A percentile compares a stretch with the other conserved stretches of the same genome.
These are phyloP conservation scores for Centella asiatica DNA, from an alignment of 129 eudicot species.

Conservation along the genomic window DNA sequence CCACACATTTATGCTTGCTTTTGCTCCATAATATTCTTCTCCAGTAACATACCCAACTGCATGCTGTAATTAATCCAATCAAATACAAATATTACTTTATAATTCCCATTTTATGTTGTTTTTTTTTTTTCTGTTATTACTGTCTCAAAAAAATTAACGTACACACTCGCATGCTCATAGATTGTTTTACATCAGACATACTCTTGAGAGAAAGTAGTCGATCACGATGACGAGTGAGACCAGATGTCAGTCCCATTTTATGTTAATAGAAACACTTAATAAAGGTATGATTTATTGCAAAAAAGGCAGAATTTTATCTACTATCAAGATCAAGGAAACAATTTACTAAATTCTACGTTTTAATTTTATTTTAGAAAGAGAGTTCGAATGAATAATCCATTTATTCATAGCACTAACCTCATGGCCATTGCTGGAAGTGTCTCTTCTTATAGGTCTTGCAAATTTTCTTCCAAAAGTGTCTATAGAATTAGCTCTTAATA, in stretches of 20 bases:
- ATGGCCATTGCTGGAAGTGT: slow-evolving; percentile 63
- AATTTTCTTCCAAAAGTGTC: slow-evolving; percentile 57
- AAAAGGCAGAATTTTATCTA: too few species aligned
- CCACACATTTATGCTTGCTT: slow-evolving; percentile 97
- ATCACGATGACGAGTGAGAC: too few species aligned
- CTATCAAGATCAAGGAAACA: neutral
- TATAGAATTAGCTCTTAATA: slow-evolving; percentile 62
- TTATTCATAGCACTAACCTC: slow-evolving; percentile 47
- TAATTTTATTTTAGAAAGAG: neutral
- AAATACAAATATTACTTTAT: neutral
- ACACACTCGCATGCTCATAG: too few species aligned
- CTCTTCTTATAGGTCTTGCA: slow-evolving; percentile 45
- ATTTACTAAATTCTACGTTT: too few species aligned
- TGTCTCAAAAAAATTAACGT: too few species aligned
- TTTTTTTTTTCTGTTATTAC: too few species aligned
- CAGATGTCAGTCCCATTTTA: too few species aligned
- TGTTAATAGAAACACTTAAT: too few species aligned
- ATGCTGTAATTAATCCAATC: slow-evolving; percentile 42
- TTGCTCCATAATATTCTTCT: slow-evolving; percentile 86
- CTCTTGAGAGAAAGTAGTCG: too few species aligned
- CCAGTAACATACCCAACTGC: slow-evolving; percentile 95
- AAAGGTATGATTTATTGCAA: too few species aligned
- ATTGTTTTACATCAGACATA: too few species aligned
- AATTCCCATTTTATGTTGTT: neutral
- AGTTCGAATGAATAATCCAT: neutral